Conservation (phyloP, 352 stramenopile genomes). For the Blastocystis sp. region DNA sequence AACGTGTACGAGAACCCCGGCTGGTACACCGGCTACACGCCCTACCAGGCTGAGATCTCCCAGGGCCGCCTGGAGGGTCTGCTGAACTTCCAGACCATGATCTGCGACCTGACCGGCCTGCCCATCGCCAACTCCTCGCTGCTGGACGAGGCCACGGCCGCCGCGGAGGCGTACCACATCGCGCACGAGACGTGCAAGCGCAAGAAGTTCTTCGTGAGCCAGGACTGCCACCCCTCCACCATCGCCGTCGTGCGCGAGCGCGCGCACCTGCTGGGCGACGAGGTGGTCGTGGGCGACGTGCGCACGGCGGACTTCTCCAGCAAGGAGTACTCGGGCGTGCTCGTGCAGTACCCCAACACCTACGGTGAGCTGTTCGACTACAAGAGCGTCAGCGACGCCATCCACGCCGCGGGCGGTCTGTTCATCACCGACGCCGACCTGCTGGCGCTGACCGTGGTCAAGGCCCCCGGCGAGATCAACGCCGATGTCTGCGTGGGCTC, state of each 20-base stretch:
- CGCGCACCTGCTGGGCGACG: conserved; percentile 83
- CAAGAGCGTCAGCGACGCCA: conserved; percentile 74
- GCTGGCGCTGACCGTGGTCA: conserved; percentile 88
- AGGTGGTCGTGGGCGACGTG: conserved; percentile 85
- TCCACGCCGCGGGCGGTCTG: conserved; percentile 82
- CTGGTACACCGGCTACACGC: conserved; percentile 94
- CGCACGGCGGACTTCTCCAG: conserved; percentile 75
- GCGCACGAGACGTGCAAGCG: conserved; percentile 86
- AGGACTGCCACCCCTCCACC: conserved; percentile 85
- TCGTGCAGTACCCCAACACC: conserved; percentile 98
- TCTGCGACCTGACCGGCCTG: conserved; percentile 90
- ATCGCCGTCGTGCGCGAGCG: conserved; percentile 88
- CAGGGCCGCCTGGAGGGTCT: conserved; percentile 97
- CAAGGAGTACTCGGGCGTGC: conserved; percentile 86
- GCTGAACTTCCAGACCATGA: conserved; percentile 98
- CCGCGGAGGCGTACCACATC: conserved; percentile 93
- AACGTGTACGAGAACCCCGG: conserved; percentile 97
- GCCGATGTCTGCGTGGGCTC: conserved; percentile 95
- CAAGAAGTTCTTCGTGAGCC: conserved; percentile 89
- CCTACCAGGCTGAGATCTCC: conserved; percentile 97
- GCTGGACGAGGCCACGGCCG: conserved; percentile 96
- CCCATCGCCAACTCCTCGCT: conserved; percentile 93
- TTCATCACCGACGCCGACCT: conserved; percentile 93
- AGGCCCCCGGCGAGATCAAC: conserved; percentile 86
- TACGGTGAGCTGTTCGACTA: conserved; percentile 89